Conservation (phyloP, 495 filamentous ascomycete genomes). For the Xylaria grammica region DNA sequence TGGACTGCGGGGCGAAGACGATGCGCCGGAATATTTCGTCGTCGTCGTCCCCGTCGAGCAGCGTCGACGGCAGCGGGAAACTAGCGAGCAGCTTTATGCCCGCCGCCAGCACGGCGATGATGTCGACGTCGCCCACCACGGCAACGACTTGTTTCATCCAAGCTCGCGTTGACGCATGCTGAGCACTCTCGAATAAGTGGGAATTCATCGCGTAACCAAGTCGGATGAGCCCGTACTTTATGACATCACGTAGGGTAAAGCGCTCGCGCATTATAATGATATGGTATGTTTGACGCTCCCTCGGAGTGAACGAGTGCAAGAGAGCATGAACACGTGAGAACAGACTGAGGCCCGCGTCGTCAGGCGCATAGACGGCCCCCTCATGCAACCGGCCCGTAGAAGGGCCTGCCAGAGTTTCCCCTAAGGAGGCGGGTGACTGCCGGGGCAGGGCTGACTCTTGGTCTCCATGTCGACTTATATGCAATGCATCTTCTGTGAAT, state of each 20-base stretch:
- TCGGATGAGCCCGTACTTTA: constrained; percentile 1
- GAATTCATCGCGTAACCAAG: background rate
- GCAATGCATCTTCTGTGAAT: background rate
- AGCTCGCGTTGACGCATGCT: background rate
- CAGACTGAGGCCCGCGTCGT: background rate
- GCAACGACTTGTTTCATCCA: background rate
- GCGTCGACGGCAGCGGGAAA: background rate
- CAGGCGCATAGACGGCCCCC: too few relatives aligned
- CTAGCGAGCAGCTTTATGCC: background rate
- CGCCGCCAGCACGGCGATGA: background rate
- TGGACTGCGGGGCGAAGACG: background rate
- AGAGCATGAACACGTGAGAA: constrained; percentile 3
- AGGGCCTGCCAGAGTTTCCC: background rate
- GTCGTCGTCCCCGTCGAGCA: too few relatives aligned
- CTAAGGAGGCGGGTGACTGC: background rate
- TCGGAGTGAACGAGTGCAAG: background rate
- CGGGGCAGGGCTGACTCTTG: background rate
- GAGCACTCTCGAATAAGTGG: background rate
- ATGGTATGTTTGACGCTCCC: background rate
- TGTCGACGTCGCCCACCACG: background rate
- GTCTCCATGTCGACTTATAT: background rate
- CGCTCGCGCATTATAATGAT: constrained; percentile 1
- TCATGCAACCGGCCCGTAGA: background rate
- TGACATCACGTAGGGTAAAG: background rate
- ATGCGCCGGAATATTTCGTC: background rate